Conservation (phyloP, 1,284 basidiomycete genomes). For the Xerocomus minutiporus region DNA sequence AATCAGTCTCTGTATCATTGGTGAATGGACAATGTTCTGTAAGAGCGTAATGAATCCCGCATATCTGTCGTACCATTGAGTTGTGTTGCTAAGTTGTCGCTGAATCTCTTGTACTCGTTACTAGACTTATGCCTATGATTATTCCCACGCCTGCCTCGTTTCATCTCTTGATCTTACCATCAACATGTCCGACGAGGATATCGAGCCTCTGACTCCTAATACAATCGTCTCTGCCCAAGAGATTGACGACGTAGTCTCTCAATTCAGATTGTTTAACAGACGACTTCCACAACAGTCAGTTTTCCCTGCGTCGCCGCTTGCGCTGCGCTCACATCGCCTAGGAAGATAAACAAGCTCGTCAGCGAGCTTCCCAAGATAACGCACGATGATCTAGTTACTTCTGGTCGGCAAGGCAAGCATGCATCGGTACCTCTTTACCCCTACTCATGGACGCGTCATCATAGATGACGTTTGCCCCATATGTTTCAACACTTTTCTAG, state of each 20-base stretch:
- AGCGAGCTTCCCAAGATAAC: slow-evolving; percentile 40
- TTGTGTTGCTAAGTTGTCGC: slow-evolving; percentile 25
- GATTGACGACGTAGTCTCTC: slow-evolving; percentile 31
- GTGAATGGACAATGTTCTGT: slow-evolving; percentile 12
- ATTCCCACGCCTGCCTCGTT: slow-evolving; percentile 26
- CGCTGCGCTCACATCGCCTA: slow-evolving; percentile 16
- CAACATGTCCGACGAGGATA: slow-evolving; percentile 25
- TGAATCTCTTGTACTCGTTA: slow-evolving; percentile 29
- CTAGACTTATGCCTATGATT: slow-evolving; percentile 20
- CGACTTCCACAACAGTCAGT: slow-evolving; percentile 27
- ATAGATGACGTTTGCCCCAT: slow-evolving; percentile 66
- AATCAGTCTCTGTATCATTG: neutral
- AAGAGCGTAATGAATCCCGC: slow-evolving; percentile 27
- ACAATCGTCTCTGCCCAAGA: slow-evolving; percentile 25
- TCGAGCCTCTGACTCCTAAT: slow-evolving; percentile 5
- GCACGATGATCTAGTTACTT: slow-evolving; percentile 38
- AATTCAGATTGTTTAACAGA: slow-evolving; percentile 30
- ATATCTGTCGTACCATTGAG: slow-evolving; percentile 24
- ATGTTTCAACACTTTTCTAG: slow-evolving; percentile 60
- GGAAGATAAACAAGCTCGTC: slow-evolving; percentile 36
- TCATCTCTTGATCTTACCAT: neutral
- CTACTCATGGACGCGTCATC: neutral
- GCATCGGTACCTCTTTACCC: neutral
- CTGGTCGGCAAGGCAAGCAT: slow-evolving; percentile 36
- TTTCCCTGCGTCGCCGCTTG: neutral